Evolutionary conservation across 148 eudicot species (phyloP).

Genomic region (Persicaria maculosa): DNA sequence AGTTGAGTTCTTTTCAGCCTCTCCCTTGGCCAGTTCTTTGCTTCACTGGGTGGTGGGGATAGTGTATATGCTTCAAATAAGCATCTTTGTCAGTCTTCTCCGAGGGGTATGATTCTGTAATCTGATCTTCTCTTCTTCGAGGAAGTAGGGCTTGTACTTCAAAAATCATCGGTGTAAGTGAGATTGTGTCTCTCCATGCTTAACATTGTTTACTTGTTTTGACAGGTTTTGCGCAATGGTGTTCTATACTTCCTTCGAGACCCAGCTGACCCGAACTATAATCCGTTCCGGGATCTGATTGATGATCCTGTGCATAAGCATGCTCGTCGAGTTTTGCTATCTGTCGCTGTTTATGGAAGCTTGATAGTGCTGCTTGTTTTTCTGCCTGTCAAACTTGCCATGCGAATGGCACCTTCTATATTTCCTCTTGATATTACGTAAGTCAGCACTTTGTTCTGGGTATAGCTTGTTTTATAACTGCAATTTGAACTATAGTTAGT

Average conservation of each 20-base stretch:
- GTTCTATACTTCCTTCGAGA: conserved; percentile 96
- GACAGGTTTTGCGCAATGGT: conserved; percentile 82
- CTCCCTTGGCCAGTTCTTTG: conserved; percentile 87
- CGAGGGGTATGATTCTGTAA: conserved; percentile 64
- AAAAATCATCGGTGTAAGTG: background rate
- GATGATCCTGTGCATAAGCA: conserved; percentile 98
- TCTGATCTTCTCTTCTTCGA: conserved; percentile 1
- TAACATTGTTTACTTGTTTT: conserved; percentile 13
- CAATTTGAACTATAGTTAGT: background rate
- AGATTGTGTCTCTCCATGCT: background rate
- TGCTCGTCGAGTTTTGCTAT: conserved; percentile 89
- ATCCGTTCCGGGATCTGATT: conserved; percentile 90
- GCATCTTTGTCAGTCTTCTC: conserved; percentile 95
- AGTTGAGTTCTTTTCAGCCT: conserved; percentile 74
- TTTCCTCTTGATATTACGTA: conserved; percentile 97
- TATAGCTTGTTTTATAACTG: background rate
- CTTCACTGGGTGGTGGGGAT: conserved; percentile 98
- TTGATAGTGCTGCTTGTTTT: conserved; percentile 91
- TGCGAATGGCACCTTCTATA: conserved; percentile 77
- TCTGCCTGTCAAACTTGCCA: conserved; percentile 91
- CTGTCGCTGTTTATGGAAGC: conserved; percentile 88
- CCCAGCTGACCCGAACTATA: conserved; percentile 97
- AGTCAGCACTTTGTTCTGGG: conserved; percentile 22
- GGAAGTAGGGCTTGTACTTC: background rate
- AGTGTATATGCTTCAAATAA: conserved; percentile 87